Conservation (phyloP, 257 asterid species). For the Mentha longifolia region DNA sequence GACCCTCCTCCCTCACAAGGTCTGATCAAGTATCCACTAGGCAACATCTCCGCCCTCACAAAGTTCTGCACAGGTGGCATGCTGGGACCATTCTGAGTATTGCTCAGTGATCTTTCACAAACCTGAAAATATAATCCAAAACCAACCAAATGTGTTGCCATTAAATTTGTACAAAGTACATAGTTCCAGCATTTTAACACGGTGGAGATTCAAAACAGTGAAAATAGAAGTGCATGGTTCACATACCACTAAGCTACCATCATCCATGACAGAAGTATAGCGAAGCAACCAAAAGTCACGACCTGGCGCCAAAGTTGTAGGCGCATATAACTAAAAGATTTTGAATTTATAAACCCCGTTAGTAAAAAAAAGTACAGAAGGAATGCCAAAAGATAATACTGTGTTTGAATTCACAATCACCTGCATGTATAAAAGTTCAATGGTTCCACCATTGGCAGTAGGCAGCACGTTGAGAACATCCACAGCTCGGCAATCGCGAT, state of each 20-base stretch:
- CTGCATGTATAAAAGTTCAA: constrained; percentile 93
- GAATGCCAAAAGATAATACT: background rate
- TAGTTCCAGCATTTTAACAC: background rate
- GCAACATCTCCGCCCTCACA: constrained; percentile 85
- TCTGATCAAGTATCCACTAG: constrained; percentile 87
- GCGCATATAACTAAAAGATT: constrained; percentile 70
- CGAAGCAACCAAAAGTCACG: constrained; percentile 94
- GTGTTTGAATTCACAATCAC: constrained; percentile 32
- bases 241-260: constrained; percentile 93
- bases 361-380: background rate
- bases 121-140: constrained; percentile 49
- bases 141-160: constrained; percentile 15
- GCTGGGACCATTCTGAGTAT: constrained; percentile 83
- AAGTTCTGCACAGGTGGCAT: constrained; percentile 93
- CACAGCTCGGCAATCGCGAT: constrained; percentile 89
- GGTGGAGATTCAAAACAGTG: background rate
- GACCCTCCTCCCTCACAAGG: constrained; percentile 98
- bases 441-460: constrained; percentile 94
- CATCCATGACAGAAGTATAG: constrained; percentile 84
- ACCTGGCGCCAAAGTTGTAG: constrained; percentile 91
- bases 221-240: background rate
- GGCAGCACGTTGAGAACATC: constrained; percentile 86
- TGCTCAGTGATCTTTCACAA: constrained; percentile 88
- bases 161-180: background rate
- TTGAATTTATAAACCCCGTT: constrained; percentile 20